Conservation (phyloP, 208 protist genomes). For the Phytomonas sp. region DNA sequence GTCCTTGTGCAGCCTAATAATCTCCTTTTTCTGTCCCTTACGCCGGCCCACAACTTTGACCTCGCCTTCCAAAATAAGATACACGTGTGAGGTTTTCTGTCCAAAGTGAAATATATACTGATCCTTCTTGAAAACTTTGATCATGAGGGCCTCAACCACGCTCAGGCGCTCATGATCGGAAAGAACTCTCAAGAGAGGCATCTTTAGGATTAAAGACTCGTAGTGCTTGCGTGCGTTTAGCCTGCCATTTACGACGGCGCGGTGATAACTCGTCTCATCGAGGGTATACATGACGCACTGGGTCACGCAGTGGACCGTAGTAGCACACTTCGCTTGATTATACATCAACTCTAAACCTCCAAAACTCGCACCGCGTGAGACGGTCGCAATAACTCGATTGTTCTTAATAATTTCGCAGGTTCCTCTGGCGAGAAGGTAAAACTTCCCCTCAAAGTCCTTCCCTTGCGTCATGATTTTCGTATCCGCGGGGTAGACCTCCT, state of each 20-base stretch:
- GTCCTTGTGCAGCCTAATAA: conserved; percentile 49
- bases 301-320: conserved; percentile 75
- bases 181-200: conserved; percentile 67
- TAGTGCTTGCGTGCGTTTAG: conserved; percentile 66
- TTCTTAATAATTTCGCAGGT: conserved; percentile 81
- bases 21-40: conserved; percentile 45
- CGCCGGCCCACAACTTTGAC: conserved; percentile 73
- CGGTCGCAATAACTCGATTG: conserved; percentile 42
- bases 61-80: conserved; percentile 74
- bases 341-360: conserved; percentile 88
- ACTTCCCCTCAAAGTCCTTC: conserved; percentile 38
- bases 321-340: conserved; percentile 63
- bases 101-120: conserved; percentile 77
- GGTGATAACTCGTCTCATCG: conserved; percentile 74
- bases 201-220: conserved; percentile 45
- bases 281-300: conserved; percentile 73
- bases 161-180: conserved; percentile 79
- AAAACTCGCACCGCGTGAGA: conserved; percentile 60
- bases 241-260: conserved; percentile 55
- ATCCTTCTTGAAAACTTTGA: conserved; percentile 41
- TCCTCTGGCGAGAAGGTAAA: conserved; percentile 74
- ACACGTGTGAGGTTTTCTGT: conserved; percentile 33
- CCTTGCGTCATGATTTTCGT: conserved; percentile 70
- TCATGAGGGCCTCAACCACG: conserved; percentile 78
- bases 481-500: conserved; percentile 50